Conservation (phyloP, 148 eudicot species). For the Nepenthes mirabilis region DNA sequence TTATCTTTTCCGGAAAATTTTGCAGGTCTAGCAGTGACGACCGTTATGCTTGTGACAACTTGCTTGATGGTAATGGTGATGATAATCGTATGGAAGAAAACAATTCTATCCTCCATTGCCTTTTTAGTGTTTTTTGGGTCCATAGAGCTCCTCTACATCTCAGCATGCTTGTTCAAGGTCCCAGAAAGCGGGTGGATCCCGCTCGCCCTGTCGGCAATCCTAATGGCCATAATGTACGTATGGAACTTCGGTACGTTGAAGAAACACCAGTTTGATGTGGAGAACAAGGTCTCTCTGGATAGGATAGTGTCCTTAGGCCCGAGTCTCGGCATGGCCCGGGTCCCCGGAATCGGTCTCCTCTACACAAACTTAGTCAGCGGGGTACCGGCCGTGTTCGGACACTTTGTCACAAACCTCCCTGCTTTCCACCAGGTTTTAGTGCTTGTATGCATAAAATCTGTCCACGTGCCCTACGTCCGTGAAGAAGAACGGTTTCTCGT, state of each 20-base stretch:
- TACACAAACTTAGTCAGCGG: conserved; percentile 46
- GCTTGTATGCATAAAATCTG: conserved; percentile 42
- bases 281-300: conserved; percentile 51
- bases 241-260: conserved; percentile 64
- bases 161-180: conserved; percentile 47
- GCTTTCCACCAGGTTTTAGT: conserved; percentile 58
- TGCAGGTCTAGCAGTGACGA: conserved; percentile 47
- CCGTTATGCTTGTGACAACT: conserved; percentile 60
- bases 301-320: conserved; percentile 30
- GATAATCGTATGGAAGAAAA: conserved; percentile 45
- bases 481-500: conserved; percentile 36
- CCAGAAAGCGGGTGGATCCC: conserved; percentile 65
- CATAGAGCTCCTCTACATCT: conserved; percentile 49
- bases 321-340: conserved; percentile 56
- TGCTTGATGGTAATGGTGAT: conserved; percentile 56
- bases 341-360: conserved; percentile 56
- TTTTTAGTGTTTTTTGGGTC: conserved; percentile 44
- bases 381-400: conserved; percentile 52
- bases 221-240: conserved; percentile 35
- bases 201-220: conserved; percentile 33
- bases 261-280: conserved; percentile 47
- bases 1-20: neutral
- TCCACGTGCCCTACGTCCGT: conserved; percentile 34
- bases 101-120: conserved; percentile 13
- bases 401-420: conserved; percentile 58